Conservation (phyloP, 2,329 filamentous ascomycete species). For the Hysterium pulicare region DNA sequence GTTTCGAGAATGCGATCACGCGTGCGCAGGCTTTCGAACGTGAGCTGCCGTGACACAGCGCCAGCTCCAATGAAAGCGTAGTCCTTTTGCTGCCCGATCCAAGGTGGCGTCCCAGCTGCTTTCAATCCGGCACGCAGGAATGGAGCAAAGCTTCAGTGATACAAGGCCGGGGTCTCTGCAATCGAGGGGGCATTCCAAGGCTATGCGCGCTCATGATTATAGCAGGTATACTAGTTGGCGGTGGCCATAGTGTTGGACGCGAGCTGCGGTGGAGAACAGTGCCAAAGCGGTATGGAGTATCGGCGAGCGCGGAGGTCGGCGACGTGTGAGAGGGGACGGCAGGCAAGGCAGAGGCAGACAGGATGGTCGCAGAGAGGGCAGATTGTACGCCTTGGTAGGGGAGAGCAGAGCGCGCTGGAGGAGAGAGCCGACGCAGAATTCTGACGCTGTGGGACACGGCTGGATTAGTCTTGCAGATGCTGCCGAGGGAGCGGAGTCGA, state of each 20-base stretch:
- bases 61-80: conserved; percentile 22
- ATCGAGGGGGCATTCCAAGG: conserved; percentile 27
- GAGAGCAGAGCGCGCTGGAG: not conserved
- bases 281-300: not conserved
- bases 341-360: conserved; percentile 9
- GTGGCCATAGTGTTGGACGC: conserved; percentile 32
- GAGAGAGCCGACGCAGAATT: conserved; percentile 6
- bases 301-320: not conserved
- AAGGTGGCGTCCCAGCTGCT: conserved; percentile 12
- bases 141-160: conserved; percentile 37
- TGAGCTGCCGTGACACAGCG: conserved; percentile 34
- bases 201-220: conserved; percentile 10
- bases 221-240: conserved; percentile 25
- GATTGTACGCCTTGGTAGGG: conserved; percentile 7
- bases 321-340: conserved; percentile 6
- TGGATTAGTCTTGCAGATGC: conserved; percentile 11
- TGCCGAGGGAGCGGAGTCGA: conserved; percentile 3
- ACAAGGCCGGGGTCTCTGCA: conserved; percentile 35
- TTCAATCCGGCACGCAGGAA: conserved; percentile 39
- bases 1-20: conserved; percentile 41
- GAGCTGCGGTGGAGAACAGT: conserved; percentile 3
- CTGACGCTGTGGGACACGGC: conserved; percentile 19
- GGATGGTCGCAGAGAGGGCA: conserved; percentile 6
- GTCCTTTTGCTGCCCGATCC: conserved; percentile 14
- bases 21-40: conserved; percentile 36